Evolutionary conservation across 2,329 filamentous ascomycete species (phyloP), one percentile per base, ranked within the genome.

Genomic region (Penicillium glabrum): DNA sequence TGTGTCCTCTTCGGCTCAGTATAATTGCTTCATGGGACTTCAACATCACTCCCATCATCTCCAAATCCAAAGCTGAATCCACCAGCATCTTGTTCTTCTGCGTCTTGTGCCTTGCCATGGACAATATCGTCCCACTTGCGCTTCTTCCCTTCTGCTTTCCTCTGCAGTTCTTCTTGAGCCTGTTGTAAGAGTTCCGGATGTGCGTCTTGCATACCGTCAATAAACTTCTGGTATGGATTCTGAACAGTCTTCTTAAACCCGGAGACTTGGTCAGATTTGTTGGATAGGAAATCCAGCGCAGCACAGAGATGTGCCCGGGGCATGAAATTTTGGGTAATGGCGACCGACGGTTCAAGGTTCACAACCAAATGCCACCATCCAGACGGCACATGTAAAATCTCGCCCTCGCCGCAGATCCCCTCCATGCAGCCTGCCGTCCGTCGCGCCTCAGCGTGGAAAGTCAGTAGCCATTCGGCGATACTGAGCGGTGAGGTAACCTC

Each of bases 311-410:
- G 89, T 4, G 86, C 86, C 39, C 77, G 75, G 0, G 95, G 93
- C 13, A 98, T 90, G 70, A 98, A 97, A 71, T 98, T 98, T 72
- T 98, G 93, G 8, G 93, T 98, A 62, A 98, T 82, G 4, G 93
- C 95, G 61, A 98, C 89, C 44, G 90, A 89, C 13, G 85, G 82
- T 65, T 92, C 89, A 1, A 96, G 78, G 69, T 98, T 98, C 46
- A 98, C 87, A 10, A 98, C 95, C 31, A 98, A 79, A 79, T 98
- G 93, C 87, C 95, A 98, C 93, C 93, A 98, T 6, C 93, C 93
- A 51, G 89, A 92, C 0, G 95, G 93, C 6, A 98, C 93, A 70
- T 97, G 91, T 49, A 98, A 76, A 16, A 98, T 88, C 73, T 98
- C 95, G 2, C 93, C 93, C 43, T 87, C 85, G 14, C 79, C 76